Percentiles rank a stretch among this genome's conserved stretches.
Conservation (phyloP, 768 basidiomycete species). For the Kwoniella heveanensis region DNA sequence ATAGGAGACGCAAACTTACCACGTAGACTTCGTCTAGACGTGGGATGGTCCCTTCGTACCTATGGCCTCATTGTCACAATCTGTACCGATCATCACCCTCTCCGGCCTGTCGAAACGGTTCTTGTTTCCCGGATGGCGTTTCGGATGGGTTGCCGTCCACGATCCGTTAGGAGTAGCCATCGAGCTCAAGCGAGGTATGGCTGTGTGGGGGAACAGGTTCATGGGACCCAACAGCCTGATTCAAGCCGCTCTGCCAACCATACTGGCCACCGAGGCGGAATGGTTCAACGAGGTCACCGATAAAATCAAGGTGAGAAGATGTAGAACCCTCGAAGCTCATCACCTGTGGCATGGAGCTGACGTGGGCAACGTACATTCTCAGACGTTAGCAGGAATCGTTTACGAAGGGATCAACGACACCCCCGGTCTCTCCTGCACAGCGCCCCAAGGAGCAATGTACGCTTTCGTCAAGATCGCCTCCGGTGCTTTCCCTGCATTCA, state of each 20-base stretch:
- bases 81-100: constrained; percentile 53
- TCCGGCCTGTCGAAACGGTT: constrained; percentile 57
- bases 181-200: constrained; percentile 45
- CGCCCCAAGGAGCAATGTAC: constrained; percentile 50
- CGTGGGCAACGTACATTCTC: constrained; percentile 8
- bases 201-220: constrained; percentile 52
- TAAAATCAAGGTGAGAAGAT: constrained; percentile 45
- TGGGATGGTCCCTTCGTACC: constrained; percentile 55
- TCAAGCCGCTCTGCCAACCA: constrained; percentile 49
- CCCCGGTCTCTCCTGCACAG: constrained; percentile 41
- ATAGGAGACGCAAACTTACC: constrained; percentile 1
- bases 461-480: constrained; percentile 46
- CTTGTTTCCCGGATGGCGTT: constrained; percentile 56
- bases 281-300: constrained; percentile 47
- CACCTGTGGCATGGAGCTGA: constrained; percentile 11
- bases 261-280: constrained; percentile 38
- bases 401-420: constrained; percentile 30
- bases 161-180: constrained; percentile 52
- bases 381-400: constrained; percentile 36
- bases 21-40: constrained; percentile 19
- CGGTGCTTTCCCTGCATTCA: constrained; percentile 32
- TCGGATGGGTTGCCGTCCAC: constrained; percentile 55
- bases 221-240: constrained; percentile 53
- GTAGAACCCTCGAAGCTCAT: too few relatives aligned
- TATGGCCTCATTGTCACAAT: constrained; percentile 48